Conservation (phyloP, 2,329 filamentous ascomycete species). For the Plectosphaerella sp. region DNA sequence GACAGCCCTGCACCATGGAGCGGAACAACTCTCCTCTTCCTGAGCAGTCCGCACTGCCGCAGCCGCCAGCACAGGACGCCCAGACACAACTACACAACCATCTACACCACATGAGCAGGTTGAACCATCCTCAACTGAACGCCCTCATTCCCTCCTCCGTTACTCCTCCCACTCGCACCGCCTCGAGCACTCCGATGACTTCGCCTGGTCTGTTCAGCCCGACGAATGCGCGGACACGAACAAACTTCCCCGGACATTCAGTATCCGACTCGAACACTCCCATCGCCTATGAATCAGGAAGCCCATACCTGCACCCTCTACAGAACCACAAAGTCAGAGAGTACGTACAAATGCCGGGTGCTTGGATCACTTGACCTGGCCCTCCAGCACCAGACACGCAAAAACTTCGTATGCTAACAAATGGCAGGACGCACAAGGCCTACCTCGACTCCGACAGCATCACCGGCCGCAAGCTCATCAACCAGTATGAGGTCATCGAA, state of each 20-base stretch:
- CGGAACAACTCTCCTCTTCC: not conserved
- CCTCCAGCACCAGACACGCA: not conserved
- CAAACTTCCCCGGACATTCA: slow-evolving; percentile 31
- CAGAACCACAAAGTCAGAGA: slow-evolving; percentile 73
- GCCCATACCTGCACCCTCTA: slow-evolving; percentile 64
- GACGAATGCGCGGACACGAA: slow-evolving; percentile 33
- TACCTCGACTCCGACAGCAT: slow-evolving; percentile 84
- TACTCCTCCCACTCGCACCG: slow-evolving; percentile 40
- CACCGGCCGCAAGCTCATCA: slow-evolving; percentile 93
- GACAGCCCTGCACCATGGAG: not conserved
- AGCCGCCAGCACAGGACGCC: not conserved
- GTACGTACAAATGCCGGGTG: slow-evolving; percentile 42
- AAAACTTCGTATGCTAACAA: not conserved
- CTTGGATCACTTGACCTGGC: not conserved
- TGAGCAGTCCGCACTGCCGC: not conserved
- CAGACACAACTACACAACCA: not conserved
- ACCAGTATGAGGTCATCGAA: slow-evolving; percentile 95
- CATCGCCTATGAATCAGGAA: slow-evolving; percentile 37
- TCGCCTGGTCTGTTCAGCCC: slow-evolving; percentile 61
- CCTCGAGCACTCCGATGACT: slow-evolving; percentile 53
- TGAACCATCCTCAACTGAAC: slow-evolving; percentile 9
- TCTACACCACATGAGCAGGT: slow-evolving; percentile 5
- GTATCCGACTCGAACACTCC: slow-evolving; percentile 52
- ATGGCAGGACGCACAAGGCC: slow-evolving; percentile 73
- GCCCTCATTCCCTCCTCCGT: slow-evolving; percentile 17